A percentile compares a stretch with the other conserved stretches of the same genome.
Conservation (phyloP, 208 protist genomes). For the Endotrypanum monterogeii region DNA sequence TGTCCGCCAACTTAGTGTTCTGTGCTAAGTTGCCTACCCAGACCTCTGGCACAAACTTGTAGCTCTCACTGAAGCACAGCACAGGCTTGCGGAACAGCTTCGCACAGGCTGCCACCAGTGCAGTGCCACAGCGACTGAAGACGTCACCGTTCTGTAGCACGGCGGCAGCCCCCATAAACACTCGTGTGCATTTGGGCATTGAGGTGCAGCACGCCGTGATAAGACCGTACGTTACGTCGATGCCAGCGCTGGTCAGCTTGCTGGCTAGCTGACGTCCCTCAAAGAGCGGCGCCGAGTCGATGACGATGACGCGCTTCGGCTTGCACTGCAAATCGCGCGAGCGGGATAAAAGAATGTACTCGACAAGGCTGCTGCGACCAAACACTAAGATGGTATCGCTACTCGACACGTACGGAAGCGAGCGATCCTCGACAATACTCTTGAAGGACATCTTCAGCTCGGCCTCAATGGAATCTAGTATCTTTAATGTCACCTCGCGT, state of each 20-base stretch:
- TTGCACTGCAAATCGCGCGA: constrained; percentile 40
- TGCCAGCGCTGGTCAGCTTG: constrained; percentile 71
- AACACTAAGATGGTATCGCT: constrained; percentile 81
- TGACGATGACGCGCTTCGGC: constrained; percentile 89
- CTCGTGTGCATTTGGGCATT: constrained; percentile 93
- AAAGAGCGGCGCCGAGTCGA: constrained; percentile 94
- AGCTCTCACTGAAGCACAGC: constrained; percentile 97
- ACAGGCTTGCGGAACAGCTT: constrained; percentile 95
- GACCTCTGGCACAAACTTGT: constrained; percentile 97
- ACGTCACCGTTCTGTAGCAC: constrained; percentile 96
- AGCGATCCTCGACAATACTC: constrained; percentile 78
- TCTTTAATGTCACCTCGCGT: constrained; percentile 46
- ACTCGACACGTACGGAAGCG: constrained; percentile 61
- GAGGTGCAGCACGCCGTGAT: constrained; percentile 94
- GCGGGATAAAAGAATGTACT: constrained; percentile 72
- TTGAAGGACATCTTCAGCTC: constrained; percentile 70
- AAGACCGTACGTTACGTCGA: constrained; percentile 94
- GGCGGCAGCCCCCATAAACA: constrained; percentile 95
- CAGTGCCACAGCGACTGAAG: constrained; percentile 92
- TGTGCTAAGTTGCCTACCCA: constrained; percentile 95
- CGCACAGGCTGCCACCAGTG: constrained; percentile 93
- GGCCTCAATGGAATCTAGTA: constrained; percentile 52
- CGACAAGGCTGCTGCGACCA: constrained; percentile 76
- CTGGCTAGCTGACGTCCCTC: constrained; percentile 86
- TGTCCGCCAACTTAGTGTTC: constrained; percentile 91